phyloP scores from a whole-genome alignment of 2,329 filamentous ascomycete genomes.

The Myriangium duriaei region DNA sequence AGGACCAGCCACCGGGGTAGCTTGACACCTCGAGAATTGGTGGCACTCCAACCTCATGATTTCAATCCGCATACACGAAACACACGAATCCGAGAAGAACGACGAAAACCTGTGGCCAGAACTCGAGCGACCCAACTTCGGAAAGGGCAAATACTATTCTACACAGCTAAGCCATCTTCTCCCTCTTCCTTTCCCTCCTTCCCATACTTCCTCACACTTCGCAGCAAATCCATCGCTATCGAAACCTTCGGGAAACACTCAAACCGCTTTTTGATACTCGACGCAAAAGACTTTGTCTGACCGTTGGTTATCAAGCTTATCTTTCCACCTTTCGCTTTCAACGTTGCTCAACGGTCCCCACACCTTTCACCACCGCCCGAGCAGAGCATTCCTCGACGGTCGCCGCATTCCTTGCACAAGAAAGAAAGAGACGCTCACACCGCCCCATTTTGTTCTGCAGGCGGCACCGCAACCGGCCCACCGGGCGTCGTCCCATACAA shows the following conservation, averaged over 20 bases:
- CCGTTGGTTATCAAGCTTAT: constrained; percentile 9
- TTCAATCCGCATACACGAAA: constrained; percentile 5
- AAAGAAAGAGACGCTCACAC: neutral
- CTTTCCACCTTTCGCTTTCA: constrained; percentile 2
- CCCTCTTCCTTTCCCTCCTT: constrained; percentile 3
- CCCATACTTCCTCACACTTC: constrained; percentile 3
- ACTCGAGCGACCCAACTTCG: neutral
- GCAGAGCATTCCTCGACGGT: constrained; percentile 4
- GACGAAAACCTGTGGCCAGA: neutral
- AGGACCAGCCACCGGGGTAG: neutral
- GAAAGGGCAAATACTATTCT: constrained; percentile 1
- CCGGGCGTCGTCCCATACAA: constrained; percentile 7
- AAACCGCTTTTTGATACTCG: constrained; percentile 3
- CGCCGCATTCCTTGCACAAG: constrained; percentile 7
- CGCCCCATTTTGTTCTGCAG: constrained; percentile 2
- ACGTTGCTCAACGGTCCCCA: neutral
- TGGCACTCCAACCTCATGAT: constrained; percentile 10
- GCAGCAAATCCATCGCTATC: no score
- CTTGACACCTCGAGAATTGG: neutral
- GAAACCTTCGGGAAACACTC: constrained; percentile 2
- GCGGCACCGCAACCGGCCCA: constrained; percentile 1
- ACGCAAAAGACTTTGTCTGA: constrained; percentile 5
- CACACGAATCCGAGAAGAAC: no score
- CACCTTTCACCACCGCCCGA: no score
- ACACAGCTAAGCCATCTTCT: constrained; percentile 9